Conservation (phyloP, 176 grass and related monocot species). For the Juncus effusus region DNA sequence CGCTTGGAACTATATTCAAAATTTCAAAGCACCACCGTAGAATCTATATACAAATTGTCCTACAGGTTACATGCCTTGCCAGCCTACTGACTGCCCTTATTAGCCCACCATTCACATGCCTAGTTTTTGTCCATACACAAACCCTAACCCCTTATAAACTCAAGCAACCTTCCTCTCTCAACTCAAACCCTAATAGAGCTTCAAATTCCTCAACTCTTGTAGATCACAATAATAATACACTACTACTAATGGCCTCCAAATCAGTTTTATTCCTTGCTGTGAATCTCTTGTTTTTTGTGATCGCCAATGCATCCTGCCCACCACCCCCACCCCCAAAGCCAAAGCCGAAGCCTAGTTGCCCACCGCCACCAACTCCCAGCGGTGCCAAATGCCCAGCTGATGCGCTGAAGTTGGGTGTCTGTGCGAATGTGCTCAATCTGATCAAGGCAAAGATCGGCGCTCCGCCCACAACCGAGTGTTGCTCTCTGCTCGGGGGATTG, state of each 20-base stretch:
- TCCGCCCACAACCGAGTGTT: constrained; percentile 16
- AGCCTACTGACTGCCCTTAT: background rate
- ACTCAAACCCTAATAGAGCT: no score
- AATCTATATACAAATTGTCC: background rate
- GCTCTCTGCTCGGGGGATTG: constrained; percentile 30
- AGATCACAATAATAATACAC: no score
- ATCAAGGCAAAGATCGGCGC: constrained; percentile 17
- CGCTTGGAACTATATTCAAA: no score
- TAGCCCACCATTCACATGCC: constrained; percentile 1
- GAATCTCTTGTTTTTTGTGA: constrained; percentile 26
- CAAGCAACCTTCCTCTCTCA: background rate
- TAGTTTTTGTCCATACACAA: constrained; percentile 5
- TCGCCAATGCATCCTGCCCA: constrained; percentile 14
- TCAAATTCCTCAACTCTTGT: no score
- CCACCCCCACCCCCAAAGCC: background rate
- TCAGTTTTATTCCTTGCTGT: constrained; percentile 23
- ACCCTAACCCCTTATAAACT: background rate
- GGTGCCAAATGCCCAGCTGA: constrained; percentile 19
- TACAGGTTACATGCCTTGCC: background rate
- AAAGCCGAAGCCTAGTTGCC: background rate
- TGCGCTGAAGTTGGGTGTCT: constrained; percentile 19
- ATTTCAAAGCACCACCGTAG: background rate
- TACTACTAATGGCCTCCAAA: constrained; percentile 15
- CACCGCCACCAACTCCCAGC: constrained; percentile 1
- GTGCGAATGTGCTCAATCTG: constrained; percentile 10